phyloP scores from a whole-genome alignment of 2,329 filamentous ascomycete genomes.

The Colletotrichum chrysophilum region DNA sequence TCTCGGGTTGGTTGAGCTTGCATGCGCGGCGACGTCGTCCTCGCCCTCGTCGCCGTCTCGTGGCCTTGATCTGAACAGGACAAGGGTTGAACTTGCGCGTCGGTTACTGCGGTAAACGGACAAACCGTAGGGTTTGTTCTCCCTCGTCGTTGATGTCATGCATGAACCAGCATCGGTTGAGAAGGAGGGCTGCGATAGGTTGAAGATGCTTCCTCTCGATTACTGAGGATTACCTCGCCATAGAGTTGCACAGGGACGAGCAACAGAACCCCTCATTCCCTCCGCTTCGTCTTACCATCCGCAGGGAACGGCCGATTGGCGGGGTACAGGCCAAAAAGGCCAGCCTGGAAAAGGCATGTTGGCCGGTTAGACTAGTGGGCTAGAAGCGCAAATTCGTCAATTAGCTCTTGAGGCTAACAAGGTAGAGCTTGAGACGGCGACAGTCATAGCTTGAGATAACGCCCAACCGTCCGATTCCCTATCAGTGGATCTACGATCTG shows the following conservation, averaged over 20 bases:
- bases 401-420: neutral
- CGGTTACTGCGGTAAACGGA: slow-evolving; percentile 11
- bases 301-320: neutral
- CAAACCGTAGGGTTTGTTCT: neutral
- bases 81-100: neutral
- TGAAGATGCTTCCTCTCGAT: neutral
- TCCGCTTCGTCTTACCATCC: neutral
- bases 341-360: neutral
- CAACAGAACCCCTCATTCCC: neutral
- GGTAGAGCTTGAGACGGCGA: neutral
- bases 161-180: slow-evolving; percentile 18
- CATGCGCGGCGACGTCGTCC: neutral
- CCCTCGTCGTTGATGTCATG: slow-evolving; percentile 24
- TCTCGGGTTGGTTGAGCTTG: neutral
- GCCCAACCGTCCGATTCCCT: neutral
- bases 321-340: neutral
- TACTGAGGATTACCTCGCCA: neutral
- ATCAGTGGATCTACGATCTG: slow-evolving; percentile 23
- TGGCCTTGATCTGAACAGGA: neutral
- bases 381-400: neutral
- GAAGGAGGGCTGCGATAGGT: neutral
- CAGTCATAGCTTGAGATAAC: slow-evolving; percentile 17
- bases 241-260: neutral
- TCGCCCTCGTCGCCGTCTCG: neutral
- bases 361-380: neutral